Evolutionary conservation across 2,329 filamentous ascomycete species (phyloP).

Genomic region (Cyphellophora attinorum): DNA sequence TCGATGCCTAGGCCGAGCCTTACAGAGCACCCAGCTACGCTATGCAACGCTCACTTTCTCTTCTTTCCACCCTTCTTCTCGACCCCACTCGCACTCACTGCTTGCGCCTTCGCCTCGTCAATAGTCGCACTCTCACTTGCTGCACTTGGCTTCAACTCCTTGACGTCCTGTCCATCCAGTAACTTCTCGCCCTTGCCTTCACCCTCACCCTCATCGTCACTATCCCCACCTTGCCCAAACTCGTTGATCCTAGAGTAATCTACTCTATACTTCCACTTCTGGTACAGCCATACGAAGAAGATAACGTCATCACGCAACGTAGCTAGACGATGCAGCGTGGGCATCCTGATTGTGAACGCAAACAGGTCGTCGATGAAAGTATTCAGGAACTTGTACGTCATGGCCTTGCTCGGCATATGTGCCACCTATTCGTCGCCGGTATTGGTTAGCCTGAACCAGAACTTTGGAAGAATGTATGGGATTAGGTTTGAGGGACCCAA

Average conservation of each 20-base stretch:
- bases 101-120: conserved; percentile 10
- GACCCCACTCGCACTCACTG: conserved; percentile 9
- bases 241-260: conserved; percentile 93
- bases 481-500: conserved; percentile 96
- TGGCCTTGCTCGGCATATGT: conserved; percentile 91
- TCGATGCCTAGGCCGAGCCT: no score
- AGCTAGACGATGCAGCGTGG: conserved; percentile 79
- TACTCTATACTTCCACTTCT: conserved; percentile 82
- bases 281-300: conserved; percentile 96
- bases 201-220: conserved; percentile 52
- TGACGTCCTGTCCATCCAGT: conserved; percentile 15
- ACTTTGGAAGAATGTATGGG: conserved; percentile 69
- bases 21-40: no score
- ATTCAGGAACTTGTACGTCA: conserved; percentile 98
- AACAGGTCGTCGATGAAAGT: conserved; percentile 99
- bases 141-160: conserved; percentile 15
- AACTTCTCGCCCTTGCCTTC: conserved; percentile 29
- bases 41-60: conserved; percentile 1
- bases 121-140: conserved; percentile 13
- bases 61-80: conserved; percentile 2
- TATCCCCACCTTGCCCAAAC: conserved; percentile 97
- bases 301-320: conserved; percentile 93
- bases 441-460: no score
- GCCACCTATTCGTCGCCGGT: no score
- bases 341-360: conserved; percentile 99